Conservation (phyloP, 2,329 filamentous ascomycete genomes). For the Neonectria magnoliae region DNA sequence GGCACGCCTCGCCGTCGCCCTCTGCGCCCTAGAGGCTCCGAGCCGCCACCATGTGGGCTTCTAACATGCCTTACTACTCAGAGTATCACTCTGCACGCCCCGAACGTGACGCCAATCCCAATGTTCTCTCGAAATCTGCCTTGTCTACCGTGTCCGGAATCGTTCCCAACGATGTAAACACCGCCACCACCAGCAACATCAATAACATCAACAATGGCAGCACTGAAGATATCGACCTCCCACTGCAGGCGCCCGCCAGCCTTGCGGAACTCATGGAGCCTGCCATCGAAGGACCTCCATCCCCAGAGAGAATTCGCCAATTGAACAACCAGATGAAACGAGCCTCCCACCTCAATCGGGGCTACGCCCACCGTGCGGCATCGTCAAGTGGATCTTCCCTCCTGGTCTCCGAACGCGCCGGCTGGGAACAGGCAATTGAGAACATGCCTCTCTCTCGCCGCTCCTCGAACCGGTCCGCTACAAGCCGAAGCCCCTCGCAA, state of each 20-base stretch:
- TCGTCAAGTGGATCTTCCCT: conserved; percentile 68
- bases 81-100: conserved; percentile 39
- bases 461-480: conserved; percentile 65
- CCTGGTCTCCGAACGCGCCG: conserved; percentile 53
- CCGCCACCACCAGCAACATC: conserved; percentile 9
- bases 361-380: conserved; percentile 48
- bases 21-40: conserved; percentile 39
- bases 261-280: conserved; percentile 63
- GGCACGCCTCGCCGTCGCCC: conserved; percentile 44
- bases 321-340: conserved; percentile 68
- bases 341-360: conserved; percentile 54
- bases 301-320: conserved; percentile 67
- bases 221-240: conserved; percentile 26
- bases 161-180: conserved; percentile 20
- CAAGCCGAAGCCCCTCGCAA: conserved; percentile 61
- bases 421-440: conserved; percentile 62
- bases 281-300: conserved; percentile 69
- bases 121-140: conserved; percentile 23
- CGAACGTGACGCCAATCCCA: conserved; percentile 32
- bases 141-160: conserved; percentile 18
- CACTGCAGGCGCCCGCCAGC: conserved; percentile 35
- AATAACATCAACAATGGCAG: conserved; percentile 6
- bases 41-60: conserved; percentile 39
- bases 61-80: conserved; percentile 40
- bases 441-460: conserved; percentile 62